These are phyloP conservation scores for Fusarium transvaalense DNA, from an alignment of 2,329 filamentous ascomycete species.

Conservation along the genomic window DNA sequence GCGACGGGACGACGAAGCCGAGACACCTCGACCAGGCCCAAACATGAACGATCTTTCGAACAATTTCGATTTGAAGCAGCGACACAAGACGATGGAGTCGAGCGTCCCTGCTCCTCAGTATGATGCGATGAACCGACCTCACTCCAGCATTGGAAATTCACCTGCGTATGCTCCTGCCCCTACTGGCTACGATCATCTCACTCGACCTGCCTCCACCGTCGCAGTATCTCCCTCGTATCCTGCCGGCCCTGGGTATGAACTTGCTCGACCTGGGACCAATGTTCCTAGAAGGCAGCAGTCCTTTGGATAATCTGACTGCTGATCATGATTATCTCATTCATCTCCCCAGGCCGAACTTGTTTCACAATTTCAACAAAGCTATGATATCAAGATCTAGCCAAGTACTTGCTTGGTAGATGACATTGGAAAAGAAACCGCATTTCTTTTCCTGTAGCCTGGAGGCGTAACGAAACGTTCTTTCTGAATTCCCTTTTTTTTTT, in stretches of 20 bases:
- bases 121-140: constrained; percentile 63
- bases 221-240: constrained; percentile 31
- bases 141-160: constrained; percentile 59
- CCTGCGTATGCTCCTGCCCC: constrained; percentile 30
- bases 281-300: constrained; percentile 57
- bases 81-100: constrained; percentile 80
- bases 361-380: neutral
- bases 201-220: constrained; percentile 30
- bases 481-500: neutral
- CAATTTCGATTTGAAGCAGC: constrained; percentile 79
- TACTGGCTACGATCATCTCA: constrained; percentile 20
- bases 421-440: constrained; percentile 11
- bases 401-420: constrained; percentile 10
- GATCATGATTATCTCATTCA: neutral
- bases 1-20: constrained; percentile 71
- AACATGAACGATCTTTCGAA: constrained; percentile 54
- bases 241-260: constrained; percentile 63
- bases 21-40: constrained; percentile 70
- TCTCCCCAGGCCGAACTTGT: neutral
- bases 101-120: constrained; percentile 64
- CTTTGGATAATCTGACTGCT: constrained; percentile 3
- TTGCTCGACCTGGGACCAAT: constrained; percentile 61
- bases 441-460: constrained; percentile 5
- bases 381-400: constrained; percentile 7
- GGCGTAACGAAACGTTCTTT: constrained; percentile 39